Conservation (phyloP, 495 filamentous ascomycete genomes). For the Astrothelium subdiscretum region DNA sequence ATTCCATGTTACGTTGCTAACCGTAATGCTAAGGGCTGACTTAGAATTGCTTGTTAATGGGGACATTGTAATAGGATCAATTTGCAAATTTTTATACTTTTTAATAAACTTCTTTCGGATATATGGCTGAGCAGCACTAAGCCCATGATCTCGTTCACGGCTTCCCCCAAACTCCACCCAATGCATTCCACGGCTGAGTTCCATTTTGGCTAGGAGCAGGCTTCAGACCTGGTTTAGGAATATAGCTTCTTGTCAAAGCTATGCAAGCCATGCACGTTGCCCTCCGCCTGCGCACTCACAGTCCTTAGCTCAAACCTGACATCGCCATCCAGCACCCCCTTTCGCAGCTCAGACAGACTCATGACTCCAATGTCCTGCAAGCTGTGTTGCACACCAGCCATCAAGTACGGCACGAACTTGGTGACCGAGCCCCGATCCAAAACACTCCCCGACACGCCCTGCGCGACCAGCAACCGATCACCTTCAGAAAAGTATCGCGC, state of each 20-base stretch:
- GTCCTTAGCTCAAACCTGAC: constrained; percentile 91
- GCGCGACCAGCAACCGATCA: constrained; percentile 83
- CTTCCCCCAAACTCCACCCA: neutral
- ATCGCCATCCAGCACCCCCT: constrained; percentile 59
- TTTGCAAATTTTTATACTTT: no score
- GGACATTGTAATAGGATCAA: no score
- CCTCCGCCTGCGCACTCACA: constrained; percentile 88
- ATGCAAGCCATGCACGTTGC: constrained; percentile 89
- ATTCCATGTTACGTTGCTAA: no score
- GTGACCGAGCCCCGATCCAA: constrained; percentile 68
- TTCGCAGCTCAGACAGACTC: constrained; percentile 64
- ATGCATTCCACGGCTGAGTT: neutral
- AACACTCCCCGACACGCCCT: constrained; percentile 77
- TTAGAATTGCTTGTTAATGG: no score
- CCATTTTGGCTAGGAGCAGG: neutral
- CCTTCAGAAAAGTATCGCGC: constrained; percentile 98
- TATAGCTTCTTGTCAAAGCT: constrained; percentile 99
- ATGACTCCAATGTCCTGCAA: constrained; percentile 87
- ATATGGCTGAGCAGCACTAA: no score
- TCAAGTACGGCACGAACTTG: constrained; percentile 91
- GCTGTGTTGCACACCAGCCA: constrained; percentile 91
- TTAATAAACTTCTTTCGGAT: no score
- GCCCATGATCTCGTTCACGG: neutral
- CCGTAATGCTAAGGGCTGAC: no score
- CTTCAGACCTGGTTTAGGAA: no score